These are phyloP conservation scores for Coccomyxa subellipsoidea DNA, from an alignment of 163 green algal genomes.

Conservation along the genomic window DNA sequence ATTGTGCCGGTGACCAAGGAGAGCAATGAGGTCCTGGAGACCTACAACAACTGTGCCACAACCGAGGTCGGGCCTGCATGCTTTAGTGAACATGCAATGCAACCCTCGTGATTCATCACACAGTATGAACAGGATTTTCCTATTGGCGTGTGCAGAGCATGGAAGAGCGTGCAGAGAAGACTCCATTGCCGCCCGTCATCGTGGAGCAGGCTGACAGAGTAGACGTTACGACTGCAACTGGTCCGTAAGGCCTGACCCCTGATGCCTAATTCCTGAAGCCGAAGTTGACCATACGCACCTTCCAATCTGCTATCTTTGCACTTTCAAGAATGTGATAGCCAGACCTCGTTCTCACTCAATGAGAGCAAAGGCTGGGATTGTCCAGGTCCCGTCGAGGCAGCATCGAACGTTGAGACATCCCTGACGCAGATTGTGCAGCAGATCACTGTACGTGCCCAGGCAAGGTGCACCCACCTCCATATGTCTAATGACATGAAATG, in stretches of 20 bases:
- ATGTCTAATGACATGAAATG: too few species aligned
- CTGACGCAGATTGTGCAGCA: slow-evolving; percentile 63
- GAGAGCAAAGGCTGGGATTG: too few species aligned
- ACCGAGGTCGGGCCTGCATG: slow-evolving; percentile 12
- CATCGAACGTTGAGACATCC: slow-evolving; percentile 60
- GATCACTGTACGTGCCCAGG: slow-evolving; percentile 34
- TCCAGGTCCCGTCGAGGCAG: slow-evolving; percentile 42
- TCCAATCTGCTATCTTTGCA: neutral
- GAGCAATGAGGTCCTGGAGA: slow-evolving; percentile 24
- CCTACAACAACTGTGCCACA: slow-evolving; percentile 26
- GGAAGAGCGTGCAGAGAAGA: neutral
- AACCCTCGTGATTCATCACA: too few species aligned
- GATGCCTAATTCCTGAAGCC: too few species aligned
- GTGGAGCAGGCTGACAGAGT: neutral
- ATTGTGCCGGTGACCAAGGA: slow-evolving; percentile 23
- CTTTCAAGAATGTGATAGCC: neutral
- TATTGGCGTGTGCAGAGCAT: too few species aligned
- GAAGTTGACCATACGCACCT: neutral
- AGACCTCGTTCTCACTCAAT: too few species aligned
- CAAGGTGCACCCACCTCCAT: neutral
- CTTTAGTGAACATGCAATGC: neutral
- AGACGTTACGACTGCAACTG: neutral
- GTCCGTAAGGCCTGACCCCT: neutral
- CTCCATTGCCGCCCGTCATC: neutral
- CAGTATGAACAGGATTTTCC: too few species aligned